Evolutionary conservation across 1,284 basidiomycete species (phyloP).

Genomic region (Sanghuangporus weigelae): DNA sequence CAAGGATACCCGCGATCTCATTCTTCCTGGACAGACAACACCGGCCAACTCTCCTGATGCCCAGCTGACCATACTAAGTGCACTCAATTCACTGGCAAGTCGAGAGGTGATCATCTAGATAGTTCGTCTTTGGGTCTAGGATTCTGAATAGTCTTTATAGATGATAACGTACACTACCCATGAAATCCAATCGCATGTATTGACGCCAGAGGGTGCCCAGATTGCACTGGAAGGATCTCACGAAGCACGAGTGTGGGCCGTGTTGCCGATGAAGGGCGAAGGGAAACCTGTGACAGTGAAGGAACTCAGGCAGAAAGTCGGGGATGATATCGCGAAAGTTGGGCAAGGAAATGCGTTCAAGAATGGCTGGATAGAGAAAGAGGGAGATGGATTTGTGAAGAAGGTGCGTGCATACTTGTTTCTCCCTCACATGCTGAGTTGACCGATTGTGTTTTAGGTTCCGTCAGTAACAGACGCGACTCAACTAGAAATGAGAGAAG

Average conservation of each 20-base stretch:
- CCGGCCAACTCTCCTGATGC: slow-evolving; percentile 62
- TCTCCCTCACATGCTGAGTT: slow-evolving; percentile 8
- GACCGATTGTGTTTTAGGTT: slow-evolving; percentile 34
- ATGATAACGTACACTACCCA: slow-evolving; percentile 84
- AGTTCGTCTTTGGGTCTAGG: slow-evolving; percentile 6
- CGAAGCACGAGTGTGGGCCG: slow-evolving; percentile 88
- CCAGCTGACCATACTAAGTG: slow-evolving; percentile 81
- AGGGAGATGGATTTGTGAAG: slow-evolving; percentile 84
- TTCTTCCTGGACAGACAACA: slow-evolving; percentile 57
- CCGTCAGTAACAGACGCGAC: slow-evolving; percentile 69
- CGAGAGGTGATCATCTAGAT: slow-evolving; percentile 57
- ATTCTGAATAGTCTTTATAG: slow-evolving; percentile 36
- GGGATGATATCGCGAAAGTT: slow-evolving; percentile 81
- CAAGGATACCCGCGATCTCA: slow-evolving; percentile 69
- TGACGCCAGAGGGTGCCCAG: slow-evolving; percentile 79
- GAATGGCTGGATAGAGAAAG: slow-evolving; percentile 94
- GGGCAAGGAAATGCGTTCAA: slow-evolving; percentile 97
- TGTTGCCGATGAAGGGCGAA: slow-evolving; percentile 66
- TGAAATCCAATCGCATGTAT: slow-evolving; percentile 66
- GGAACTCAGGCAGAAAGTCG: slow-evolving; percentile 70
- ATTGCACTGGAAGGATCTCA: slow-evolving; percentile 84
- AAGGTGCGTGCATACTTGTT: slow-evolving; percentile 33
- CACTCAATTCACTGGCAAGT: slow-evolving; percentile 81
- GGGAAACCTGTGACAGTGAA: slow-evolving; percentile 60
- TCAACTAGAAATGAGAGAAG: slow-evolving; percentile 69